These are phyloP conservation scores for Fusarium palustre DNA, from an alignment of 2,329 filamentous ascomycete genomes.

Conservation along the genomic window DNA sequence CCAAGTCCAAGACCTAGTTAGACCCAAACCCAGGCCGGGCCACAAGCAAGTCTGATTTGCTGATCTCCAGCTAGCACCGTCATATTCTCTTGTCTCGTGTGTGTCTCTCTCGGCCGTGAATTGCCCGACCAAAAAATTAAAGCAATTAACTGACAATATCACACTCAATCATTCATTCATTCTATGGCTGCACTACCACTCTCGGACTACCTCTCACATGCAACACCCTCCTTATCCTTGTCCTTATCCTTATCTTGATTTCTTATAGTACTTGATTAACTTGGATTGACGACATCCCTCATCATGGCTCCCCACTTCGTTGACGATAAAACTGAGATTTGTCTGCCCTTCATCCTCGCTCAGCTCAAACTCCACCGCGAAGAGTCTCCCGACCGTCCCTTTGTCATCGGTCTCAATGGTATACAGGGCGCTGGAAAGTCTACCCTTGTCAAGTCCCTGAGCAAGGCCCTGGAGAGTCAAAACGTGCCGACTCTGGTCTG, in stretches of 20 bases:
- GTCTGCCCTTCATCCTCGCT: conserved; percentile 79
- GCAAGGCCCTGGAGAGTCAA: conserved; percentile 66
- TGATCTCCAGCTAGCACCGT: conserved; percentile 3
- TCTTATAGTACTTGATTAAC: not conserved
- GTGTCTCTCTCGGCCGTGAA: conserved; percentile 28
- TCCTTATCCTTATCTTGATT: conserved; percentile 25
- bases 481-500: conserved; percentile 76
- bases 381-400: conserved; percentile 62
- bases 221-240: conserved; percentile 28
- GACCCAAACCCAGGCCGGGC: conserved; percentile 20
- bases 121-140: conserved; percentile 33
- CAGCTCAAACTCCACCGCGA: conserved; percentile 65
- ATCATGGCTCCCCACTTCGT: conserved; percentile 60
- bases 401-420: conserved; percentile 90
- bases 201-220: conserved; percentile 17
- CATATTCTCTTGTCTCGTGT: conserved; percentile 27
- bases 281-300: conserved; percentile 5
- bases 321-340: conserved; percentile 83
- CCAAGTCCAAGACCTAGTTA: not conserved
- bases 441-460: conserved; percentile 79
- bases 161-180: conserved; percentile 26
- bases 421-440: conserved; percentile 95
- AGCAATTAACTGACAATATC: conserved; percentile 26
- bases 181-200: conserved; percentile 29
- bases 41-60: conserved; percentile 35